phyloP scores from a whole-genome alignment of 225 moss, liverwort and hornwort species.

The Straminergon stramineum region DNA sequence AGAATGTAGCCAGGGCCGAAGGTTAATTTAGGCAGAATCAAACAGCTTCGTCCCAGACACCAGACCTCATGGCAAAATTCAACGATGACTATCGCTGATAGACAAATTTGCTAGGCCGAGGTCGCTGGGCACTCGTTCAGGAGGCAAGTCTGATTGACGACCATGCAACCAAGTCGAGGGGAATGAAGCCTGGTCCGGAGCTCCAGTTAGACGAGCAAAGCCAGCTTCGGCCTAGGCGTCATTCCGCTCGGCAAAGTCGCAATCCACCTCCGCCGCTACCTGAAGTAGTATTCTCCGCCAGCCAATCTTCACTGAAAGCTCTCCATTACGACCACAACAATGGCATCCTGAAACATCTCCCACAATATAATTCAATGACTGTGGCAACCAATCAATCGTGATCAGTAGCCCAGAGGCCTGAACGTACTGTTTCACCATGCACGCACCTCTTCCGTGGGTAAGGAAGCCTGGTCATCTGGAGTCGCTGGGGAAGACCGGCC shows the following conservation, averaged over 20 bases:
- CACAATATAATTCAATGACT: no score
- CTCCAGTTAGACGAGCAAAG: background rate
- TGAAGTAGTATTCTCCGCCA: background rate
- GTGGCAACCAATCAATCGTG: no score
- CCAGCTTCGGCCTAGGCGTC: slow-evolving; percentile 9
- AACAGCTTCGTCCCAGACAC: background rate
- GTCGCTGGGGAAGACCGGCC: no score
- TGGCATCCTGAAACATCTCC: no score
- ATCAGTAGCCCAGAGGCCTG: no score
- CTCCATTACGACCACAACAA: no score
- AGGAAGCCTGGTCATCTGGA: background rate
- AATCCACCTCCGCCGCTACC: background rate
- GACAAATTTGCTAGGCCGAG: background rate
- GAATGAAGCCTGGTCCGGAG: slow-evolving; percentile 40
- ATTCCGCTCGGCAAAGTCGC: slow-evolving; percentile 11
- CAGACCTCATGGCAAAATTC: background rate
- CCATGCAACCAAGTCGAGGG: slow-evolving; percentile 1
- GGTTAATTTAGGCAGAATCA: background rate
- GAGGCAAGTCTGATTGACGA: background rate
- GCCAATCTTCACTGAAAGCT: background rate
- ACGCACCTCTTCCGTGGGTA: background rate
- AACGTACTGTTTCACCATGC: background rate
- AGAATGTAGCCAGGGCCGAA: background rate
- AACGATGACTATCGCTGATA: background rate
- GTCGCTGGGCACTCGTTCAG: no score